A percentile compares a stretch with the other conserved stretches of the same genome.
Conservation (phyloP, 2,329 filamentous ascomycete genomes). For the Phialemoniopsis sp. region DNA sequence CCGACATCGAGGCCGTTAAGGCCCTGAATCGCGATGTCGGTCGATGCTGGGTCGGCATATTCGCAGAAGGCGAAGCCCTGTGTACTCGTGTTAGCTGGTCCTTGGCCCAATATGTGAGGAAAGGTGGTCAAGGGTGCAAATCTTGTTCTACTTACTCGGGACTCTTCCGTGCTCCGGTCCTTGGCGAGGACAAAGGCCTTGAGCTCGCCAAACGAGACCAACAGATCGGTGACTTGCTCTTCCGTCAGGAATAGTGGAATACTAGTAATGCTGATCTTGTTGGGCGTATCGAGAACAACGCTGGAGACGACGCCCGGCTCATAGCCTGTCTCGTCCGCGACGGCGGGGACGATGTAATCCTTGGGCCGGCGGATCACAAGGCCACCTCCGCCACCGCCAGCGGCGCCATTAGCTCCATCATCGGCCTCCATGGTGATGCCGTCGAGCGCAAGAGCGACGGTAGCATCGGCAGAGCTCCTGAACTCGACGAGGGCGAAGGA, state of each 20-base stretch:
- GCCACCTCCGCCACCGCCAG: conserved; percentile 44
- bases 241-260: conserved; percentile 85
- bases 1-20: conserved; percentile 92
- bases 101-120: background rate
- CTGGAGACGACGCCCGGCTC: conserved; percentile 75
- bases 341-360: conserved; percentile 90
- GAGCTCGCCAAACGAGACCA: conserved; percentile 87
- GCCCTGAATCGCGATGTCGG: conserved; percentile 83
- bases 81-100: conserved; percentile 18
- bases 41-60: conserved; percentile 73
- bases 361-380: conserved; percentile 83
- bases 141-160: conserved; percentile 58
- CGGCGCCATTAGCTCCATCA: conserved; percentile 50
- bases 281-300: conserved; percentile 83
- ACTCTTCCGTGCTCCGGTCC: conserved; percentile 80
- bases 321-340: conserved; percentile 67
- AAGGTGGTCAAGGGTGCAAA: background rate
- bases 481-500: conserved; percentile 89
- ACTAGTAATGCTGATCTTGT: conserved; percentile 92
- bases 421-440: conserved; percentile 83
- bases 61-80: conserved; percentile 97
- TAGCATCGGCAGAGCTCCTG: conserved; percentile 81
- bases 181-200: conserved; percentile 91
- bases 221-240: conserved; percentile 85
- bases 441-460: conserved; percentile 84